Conservation (phyloP, 1,284 basidiomycete species). For the Trametes pubescens region DNA sequence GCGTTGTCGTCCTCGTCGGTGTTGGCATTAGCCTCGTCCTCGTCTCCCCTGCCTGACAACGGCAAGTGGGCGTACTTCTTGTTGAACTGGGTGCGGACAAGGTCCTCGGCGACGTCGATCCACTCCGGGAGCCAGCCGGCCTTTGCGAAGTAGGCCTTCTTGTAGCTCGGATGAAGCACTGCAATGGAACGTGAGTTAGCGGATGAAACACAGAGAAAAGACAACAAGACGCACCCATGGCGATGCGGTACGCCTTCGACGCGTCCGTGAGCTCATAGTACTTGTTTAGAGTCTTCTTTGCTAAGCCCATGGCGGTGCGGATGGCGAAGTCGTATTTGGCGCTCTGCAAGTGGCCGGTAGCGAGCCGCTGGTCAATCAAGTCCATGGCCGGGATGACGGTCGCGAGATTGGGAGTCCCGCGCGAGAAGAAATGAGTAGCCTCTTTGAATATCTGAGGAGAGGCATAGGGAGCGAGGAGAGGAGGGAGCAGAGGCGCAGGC, state of each 20-base stretch:
- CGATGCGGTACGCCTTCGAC: not conserved
- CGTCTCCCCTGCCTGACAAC: not conserved
- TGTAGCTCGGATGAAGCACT: slow-evolving; percentile 45
- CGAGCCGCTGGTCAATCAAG: not conserved
- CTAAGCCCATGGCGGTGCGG: not conserved
- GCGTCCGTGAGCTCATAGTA: too few relatives aligned
- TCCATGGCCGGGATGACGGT: not conserved
- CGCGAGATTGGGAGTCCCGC: not conserved
- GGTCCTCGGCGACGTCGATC: slow-evolving; percentile 18
- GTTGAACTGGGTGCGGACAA: slow-evolving; percentile 6
- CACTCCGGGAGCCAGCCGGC: slow-evolving; percentile 34
- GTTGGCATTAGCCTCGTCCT: not conserved
- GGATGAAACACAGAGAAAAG: not conserved
- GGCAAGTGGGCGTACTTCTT: slow-evolving; percentile 2
- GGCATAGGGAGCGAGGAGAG: not conserved
- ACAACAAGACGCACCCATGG: not conserved
- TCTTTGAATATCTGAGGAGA: not conserved
- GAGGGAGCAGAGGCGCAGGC: not conserved
- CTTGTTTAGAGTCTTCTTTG: not conserved
- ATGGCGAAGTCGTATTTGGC: not conserved
- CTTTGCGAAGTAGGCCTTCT: slow-evolving; percentile 41
- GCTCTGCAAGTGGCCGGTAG: not conserved
- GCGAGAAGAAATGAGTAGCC: not conserved
- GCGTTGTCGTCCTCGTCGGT: not conserved
- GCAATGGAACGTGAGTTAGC: slow-evolving; percentile 9